Evolutionary conservation across 2,329 filamentous ascomycete species (phyloP).

Genomic region (Scytalidium sp.): DNA sequence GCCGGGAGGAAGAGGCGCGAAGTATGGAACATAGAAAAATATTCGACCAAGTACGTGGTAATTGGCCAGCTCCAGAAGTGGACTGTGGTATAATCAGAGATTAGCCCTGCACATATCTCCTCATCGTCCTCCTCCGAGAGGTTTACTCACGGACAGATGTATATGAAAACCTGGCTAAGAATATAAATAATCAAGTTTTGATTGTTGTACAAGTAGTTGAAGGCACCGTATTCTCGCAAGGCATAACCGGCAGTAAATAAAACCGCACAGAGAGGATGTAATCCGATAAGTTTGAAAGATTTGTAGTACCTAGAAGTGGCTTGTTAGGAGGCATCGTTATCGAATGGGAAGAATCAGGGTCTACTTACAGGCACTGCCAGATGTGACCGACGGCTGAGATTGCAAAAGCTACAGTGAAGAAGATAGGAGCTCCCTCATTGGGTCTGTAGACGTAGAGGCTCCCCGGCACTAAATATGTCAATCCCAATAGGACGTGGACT

Average conservation of each 20-base stretch:
- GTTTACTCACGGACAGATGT: conserved; percentile 6
- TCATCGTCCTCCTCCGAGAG: not conserved
- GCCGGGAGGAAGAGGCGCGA: conserved; percentile 44
- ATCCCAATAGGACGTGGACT: not conserved
- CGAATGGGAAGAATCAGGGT: conserved; percentile 6
- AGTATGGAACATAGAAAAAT: conserved; percentile 57
- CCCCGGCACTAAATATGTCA: conserved; percentile 5
- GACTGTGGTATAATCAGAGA: conserved; percentile 31
- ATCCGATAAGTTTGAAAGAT: conserved; percentile 47
- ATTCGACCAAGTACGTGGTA: conserved; percentile 58
- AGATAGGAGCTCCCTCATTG: conserved; percentile 46
- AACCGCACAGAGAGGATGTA: conserved; percentile 49
- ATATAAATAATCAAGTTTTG: conserved; percentile 32
- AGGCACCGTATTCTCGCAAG: conserved; percentile 46
- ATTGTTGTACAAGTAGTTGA: conserved; percentile 40
- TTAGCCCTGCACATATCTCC: not conserved
- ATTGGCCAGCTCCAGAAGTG: conserved; percentile 55
- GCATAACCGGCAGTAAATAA: conserved; percentile 54
- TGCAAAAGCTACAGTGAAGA: conserved; percentile 44
- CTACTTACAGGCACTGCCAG: conserved; percentile 51
- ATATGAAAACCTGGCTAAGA: conserved; percentile 27
- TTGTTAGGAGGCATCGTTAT: not conserved
- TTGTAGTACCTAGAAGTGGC: conserved; percentile 43
- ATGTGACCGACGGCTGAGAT: conserved; percentile 40
- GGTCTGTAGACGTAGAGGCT: conserved; percentile 44